Evolutionary conservation across 2,329 filamentous ascomycete genomes (phyloP).

Genomic region (Atkinsonella texensis): DNA sequence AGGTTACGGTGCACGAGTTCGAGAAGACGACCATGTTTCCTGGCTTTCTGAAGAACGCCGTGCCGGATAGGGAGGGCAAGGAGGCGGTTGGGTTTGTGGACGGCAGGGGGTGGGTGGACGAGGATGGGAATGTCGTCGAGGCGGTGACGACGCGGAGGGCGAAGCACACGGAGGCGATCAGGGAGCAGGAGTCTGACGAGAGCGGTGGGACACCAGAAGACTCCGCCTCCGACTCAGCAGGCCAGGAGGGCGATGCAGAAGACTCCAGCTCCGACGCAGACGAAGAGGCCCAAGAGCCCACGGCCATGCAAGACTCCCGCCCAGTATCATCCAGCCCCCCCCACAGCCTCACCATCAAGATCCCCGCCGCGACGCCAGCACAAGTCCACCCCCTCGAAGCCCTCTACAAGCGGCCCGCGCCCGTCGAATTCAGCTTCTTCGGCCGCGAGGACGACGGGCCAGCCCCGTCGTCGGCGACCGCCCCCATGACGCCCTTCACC

Average conservation of each 20-base stretch:
- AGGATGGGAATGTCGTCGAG: slow-evolving; percentile 65
- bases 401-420: slow-evolving; percentile 61
- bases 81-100: slow-evolving; percentile 56
- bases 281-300: background rate
- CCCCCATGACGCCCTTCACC: slow-evolving; percentile 74
- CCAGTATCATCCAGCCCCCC: slow-evolving; percentile 35
- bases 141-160: slow-evolving; percentile 26
- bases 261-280: background rate
- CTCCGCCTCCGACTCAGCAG: slow-evolving; percentile 19
- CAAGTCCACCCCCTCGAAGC: slow-evolving; percentile 78
- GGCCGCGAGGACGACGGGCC: slow-evolving; percentile 33
- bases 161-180: slow-evolving; percentile 12
- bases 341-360: slow-evolving; percentile 42
- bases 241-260: slow-evolving; percentile 13
- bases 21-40: slow-evolving; percentile 73
- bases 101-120: slow-evolving; percentile 80
- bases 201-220: slow-evolving; percentile 25
- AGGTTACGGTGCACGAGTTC: slow-evolving; percentile 78
- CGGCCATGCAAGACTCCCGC: slow-evolving; percentile 13
- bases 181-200: slow-evolving; percentile 13
- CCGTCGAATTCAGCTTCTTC: slow-evolving; percentile 65
- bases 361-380: slow-evolving; percentile 35
- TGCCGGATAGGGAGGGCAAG: slow-evolving; percentile 20
- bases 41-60: slow-evolving; percentile 56
- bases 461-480: slow-evolving; percentile 21